phyloP scores from a whole-genome alignment of 148 eudicot genomes.

The Amaranthus cruentus region DNA sequence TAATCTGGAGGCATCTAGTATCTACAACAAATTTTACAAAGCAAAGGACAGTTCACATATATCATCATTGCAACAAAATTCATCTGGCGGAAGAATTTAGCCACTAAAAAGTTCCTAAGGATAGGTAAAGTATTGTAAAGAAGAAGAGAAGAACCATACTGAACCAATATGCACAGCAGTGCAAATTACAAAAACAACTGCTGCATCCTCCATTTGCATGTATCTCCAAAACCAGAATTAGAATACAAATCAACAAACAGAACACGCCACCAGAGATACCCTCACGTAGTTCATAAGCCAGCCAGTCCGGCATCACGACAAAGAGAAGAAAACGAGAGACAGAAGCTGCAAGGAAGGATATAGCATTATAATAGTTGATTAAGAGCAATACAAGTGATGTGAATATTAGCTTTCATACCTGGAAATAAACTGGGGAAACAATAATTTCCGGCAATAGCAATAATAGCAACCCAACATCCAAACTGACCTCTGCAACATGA shows the following conservation, averaged over 20 bases:
- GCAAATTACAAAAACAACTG: slow-evolving; percentile 28
- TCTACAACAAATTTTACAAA: slow-evolving; percentile 14
- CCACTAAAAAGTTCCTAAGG: slow-evolving; percentile 34
- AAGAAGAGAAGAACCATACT: slow-evolving; percentile 36
- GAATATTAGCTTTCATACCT: slow-evolving; percentile 20
- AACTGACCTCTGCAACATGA: slow-evolving; percentile 45
- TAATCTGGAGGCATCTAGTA: neutral
- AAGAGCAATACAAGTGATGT: neutral
- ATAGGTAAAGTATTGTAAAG: slow-evolving; percentile 36
- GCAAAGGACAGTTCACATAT: neutral
- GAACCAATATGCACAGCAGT: slow-evolving; percentile 33
- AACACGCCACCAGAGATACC: slow-evolving; percentile 32
- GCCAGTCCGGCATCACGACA: slow-evolving; percentile 44
- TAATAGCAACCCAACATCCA: slow-evolving; percentile 46
- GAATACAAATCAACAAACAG: slow-evolving; percentile 25
- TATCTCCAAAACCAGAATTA: slow-evolving; percentile 30
- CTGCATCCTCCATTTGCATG: slow-evolving; percentile 28
- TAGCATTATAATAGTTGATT: neutral
- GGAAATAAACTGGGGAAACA: slow-evolving; percentile 32
- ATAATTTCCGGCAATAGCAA: slow-evolving; percentile 34
- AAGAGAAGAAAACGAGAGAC: slow-evolving; percentile 43
- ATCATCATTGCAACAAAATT: neutral
- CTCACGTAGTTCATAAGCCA: slow-evolving; percentile 32
- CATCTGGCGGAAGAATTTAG: neutral
- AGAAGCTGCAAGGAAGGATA: slow-evolving; percentile 33